These are phyloP conservation scores for Ustulina deusta DNA, from an alignment of 2,329 filamentous ascomycete genomes.

Conservation along the genomic window DNA sequence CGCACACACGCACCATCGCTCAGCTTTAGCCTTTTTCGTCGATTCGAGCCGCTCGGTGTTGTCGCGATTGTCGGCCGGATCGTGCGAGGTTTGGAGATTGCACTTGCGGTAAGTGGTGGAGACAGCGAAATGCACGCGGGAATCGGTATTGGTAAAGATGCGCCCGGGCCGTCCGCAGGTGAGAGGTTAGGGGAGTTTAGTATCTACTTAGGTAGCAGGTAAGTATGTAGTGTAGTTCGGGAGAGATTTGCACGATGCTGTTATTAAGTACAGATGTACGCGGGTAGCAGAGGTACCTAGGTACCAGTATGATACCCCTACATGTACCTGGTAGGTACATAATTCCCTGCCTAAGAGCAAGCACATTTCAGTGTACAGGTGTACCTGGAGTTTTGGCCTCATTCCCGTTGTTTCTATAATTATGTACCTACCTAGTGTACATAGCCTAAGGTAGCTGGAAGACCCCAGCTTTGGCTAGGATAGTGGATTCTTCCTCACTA, in stretches of 20 bases:
- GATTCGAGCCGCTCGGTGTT: constrained; percentile 21
- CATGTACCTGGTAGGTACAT: neutral
- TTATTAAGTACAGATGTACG: too few relatives aligned
- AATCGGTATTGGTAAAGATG: neutral
- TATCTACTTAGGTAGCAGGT: too few relatives aligned
- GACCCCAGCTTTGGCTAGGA: too few relatives aligned
- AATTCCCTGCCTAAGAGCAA: neutral
- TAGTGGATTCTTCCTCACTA: too few relatives aligned
- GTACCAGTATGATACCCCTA: too few relatives aligned
- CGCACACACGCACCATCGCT: constrained; percentile 45
- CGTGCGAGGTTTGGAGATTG: constrained; percentile 16
- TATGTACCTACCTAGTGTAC: too few relatives aligned
- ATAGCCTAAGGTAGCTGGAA: too few relatives aligned
- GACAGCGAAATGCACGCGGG: neutral
- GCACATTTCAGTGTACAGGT: too few relatives aligned
- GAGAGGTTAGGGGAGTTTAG: neutral
- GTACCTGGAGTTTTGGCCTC: too few relatives aligned
- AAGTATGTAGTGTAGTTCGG: too few relatives aligned
- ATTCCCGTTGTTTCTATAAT: too few relatives aligned
- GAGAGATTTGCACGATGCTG: too few relatives aligned
- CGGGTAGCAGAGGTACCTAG: neutral
- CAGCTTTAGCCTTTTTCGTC: constrained; percentile 40
- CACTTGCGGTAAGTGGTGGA: constrained; percentile 17
- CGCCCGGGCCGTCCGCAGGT: neutral
- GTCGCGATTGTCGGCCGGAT: constrained; percentile 24